Conservation (phyloP, 306 rosid genomes). For the Sindora glabra region DNA sequence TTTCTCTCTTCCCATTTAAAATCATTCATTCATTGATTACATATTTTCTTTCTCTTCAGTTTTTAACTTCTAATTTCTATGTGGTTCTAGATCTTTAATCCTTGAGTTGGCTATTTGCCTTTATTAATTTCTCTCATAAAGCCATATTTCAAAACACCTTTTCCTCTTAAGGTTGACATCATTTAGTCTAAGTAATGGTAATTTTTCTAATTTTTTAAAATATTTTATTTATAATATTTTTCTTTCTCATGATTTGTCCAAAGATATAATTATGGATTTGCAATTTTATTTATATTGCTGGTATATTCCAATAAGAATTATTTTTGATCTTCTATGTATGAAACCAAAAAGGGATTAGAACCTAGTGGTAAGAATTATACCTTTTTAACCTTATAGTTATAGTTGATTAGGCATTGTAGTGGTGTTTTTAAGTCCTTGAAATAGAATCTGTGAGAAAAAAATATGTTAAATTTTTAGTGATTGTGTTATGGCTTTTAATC, state of each 20-base stretch:
- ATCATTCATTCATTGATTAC: neutral
- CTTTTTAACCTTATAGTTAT: neutral
- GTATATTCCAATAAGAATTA: constrained; percentile 90
- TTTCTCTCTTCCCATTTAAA: neutral
- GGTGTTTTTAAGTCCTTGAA: neutral
- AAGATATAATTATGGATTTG: no score
- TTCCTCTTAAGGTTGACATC: constrained; percentile 81
- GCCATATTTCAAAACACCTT: constrained; percentile 67
- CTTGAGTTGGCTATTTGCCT: constrained; percentile 85
- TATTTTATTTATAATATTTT: neutral
- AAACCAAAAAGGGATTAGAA: constrained; percentile 96
- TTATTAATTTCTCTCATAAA: constrained; percentile 63
- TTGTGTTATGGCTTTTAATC: neutral
- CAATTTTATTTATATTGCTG: constrained; percentile 23
- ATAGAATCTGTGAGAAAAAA: neutral
- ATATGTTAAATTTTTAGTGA: neutral
- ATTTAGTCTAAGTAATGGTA: constrained; percentile 97
- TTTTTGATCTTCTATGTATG: constrained; percentile 79
- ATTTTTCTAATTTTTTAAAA: no score
- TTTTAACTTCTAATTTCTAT: neutral
- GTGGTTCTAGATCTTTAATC: constrained; percentile 65
- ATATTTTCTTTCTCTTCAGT: neutral
- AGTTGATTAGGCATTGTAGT: neutral
- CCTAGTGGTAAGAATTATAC: constrained; percentile 52
- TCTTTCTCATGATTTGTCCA: neutral